Evolutionary conservation across 768 basidiomycete genomes (phyloP), one percentile per base, ranked within the genome.

Genomic region (Mycena metata): DNA sequence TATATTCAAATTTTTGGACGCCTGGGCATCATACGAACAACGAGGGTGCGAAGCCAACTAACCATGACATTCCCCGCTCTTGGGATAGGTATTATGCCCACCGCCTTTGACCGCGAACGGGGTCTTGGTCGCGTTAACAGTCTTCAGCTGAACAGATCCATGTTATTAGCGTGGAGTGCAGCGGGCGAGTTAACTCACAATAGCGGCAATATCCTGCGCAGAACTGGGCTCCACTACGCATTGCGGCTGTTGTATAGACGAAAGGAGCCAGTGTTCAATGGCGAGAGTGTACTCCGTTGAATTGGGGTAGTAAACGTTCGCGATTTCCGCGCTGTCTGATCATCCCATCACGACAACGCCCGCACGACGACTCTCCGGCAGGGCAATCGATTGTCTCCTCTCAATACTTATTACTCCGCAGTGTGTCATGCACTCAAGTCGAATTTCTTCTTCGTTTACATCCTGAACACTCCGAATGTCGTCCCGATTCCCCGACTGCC

Each of bases 391-490:
- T n/a, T n/a, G n/a, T n/a, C n/a, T n/a, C n/a, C n/a, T n/a, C n/a
- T n/a, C n/a, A n/a, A n/a, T n/a, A n/a, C n/a, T n/a, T n/a, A n/a
- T n/a, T n/a, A n/a, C n/a, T n/a, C n/a, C n/a, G n/a, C n/a, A n/a
- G n/a, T n/a, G n/a, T n/a, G n/a, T n/a, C n/a, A n/a, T n/a, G n/a
- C n/a, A n/a, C n/a, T n/a, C n/a, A n/a, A n/a, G n/a, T n/a, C n/a
- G n/a, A n/a, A n/a, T n/a, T n/a, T n/a, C n/a, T n/a, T n/a, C n/a
- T n/a, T n/a, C n/a, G n/a, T n/a, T n/a, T 84, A 96, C 95, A 96
- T 96, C 69, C 95, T 89, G 81, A 95, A 96, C 42, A 94, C 93
- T 8, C 96, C 96, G 80, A 93, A 96, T 6, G 91, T 90, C 35
- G 87, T 86, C 2, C 19, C 80, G 73, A 9, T 69, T 64, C n/a